These are phyloP conservation scores for Cryptococcus amylolentus DNA, from an alignment of 1,284 basidiomycete genomes.

Conservation along the genomic window DNA sequence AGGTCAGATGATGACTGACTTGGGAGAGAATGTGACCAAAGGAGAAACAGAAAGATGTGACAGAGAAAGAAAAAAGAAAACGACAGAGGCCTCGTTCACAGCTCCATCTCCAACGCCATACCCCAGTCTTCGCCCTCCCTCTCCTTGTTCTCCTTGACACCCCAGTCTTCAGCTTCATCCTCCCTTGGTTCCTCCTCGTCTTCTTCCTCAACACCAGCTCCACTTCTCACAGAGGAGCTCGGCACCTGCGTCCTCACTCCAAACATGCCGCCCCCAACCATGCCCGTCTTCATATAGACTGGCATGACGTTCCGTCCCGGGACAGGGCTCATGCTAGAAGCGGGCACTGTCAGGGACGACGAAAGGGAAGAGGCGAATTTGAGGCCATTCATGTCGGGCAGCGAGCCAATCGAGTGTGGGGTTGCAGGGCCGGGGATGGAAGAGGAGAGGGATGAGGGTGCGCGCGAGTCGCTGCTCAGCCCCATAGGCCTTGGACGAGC, in stretches of 20 bases:
- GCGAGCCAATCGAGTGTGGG: slow-evolving; percentile 31
- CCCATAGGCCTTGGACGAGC: slow-evolving; percentile 17
- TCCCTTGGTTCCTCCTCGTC: slow-evolving; percentile 38
- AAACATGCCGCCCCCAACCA: slow-evolving; percentile 46
- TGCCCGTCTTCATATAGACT: slow-evolving; percentile 22
- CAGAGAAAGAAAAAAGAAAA: neutral
- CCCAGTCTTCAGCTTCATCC: neutral
- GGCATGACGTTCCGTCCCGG: slow-evolving; percentile 23
- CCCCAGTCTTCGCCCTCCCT: slow-evolving; percentile 29
- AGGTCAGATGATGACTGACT: no score
- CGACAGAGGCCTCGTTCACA: slow-evolving; percentile 7
- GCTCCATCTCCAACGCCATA: slow-evolving; percentile 38
- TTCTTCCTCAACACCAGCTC: slow-evolving; percentile 28
- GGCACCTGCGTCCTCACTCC: slow-evolving; percentile 27
- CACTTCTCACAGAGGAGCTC: slow-evolving; percentile 31
- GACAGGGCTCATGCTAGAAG: slow-evolving; percentile 15
- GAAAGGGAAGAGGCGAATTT: slow-evolving; percentile 22
- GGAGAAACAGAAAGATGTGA: no score
- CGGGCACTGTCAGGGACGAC: neutral
- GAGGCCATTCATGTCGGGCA: slow-evolving; percentile 41
- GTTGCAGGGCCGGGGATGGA: slow-evolving; percentile 27
- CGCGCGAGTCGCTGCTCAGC: slow-evolving; percentile 1
- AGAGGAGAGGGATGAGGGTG: slow-evolving; percentile 15
- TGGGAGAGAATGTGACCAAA: no score
- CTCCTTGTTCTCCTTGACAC: neutral